Evolutionary conservation across 352 stramenopile species (phyloP).

Genomic region (Globisporangium polare): DNA sequence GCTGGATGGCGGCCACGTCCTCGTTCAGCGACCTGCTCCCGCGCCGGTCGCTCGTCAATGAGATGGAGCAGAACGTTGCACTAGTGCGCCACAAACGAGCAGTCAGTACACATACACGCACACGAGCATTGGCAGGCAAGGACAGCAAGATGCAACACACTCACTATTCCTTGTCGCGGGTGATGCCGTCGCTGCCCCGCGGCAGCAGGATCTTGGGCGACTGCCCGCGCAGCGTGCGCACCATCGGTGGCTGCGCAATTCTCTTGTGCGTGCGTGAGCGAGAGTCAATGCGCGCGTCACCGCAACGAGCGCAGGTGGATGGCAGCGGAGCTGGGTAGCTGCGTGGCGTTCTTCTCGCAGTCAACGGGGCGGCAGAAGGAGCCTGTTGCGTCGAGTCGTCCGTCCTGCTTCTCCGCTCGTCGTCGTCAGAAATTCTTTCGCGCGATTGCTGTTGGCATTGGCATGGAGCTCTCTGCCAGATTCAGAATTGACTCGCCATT

Average conservation of each 20-base stretch:
- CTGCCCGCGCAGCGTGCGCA: not conserved
- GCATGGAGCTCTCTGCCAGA: no score
- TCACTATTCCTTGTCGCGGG: conserved; percentile 31
- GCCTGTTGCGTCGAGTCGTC: no score
- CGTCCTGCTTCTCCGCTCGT: no score
- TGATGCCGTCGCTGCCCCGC: conserved; percentile 3
- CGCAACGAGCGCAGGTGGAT: not conserved
- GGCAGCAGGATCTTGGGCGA: conserved; percentile 8
- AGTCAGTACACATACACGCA: conserved; percentile 1
- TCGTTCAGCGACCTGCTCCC: conserved; percentile 36
- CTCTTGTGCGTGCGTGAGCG: not conserved
- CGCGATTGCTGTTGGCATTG: no score
- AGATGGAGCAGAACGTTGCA: conserved; percentile 55
- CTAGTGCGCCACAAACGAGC: not conserved
- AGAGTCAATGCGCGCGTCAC: not conserved
- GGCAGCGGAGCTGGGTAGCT: not conserved
- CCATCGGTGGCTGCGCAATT: not conserved
- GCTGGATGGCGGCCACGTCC: conserved; percentile 19
- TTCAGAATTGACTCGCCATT: no score
- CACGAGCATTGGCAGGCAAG: not conserved
- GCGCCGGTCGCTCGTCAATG: conserved; percentile 44
- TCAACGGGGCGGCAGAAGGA: no score
- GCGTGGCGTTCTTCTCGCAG: no score
- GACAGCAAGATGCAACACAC: conserved; percentile 10
- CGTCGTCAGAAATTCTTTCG: no score